Conservation (phyloP, 768 basidiomycete genomes). For the Asterophora lycoperdoides region DNA sequence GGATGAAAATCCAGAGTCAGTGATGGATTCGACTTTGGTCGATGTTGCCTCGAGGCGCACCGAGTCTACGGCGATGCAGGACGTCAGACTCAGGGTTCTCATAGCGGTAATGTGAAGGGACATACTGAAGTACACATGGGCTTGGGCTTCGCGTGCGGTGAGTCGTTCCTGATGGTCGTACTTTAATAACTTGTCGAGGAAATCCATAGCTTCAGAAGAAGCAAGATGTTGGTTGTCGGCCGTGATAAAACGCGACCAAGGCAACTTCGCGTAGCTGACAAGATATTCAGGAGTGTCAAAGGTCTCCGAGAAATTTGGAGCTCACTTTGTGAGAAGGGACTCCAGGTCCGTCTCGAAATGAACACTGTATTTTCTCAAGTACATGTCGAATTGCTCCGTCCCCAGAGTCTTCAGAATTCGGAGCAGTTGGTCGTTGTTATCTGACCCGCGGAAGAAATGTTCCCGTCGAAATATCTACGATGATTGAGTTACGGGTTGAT, state of each 20-base stretch:
- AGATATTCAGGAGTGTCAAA: not conserved
- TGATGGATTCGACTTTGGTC: constrained; percentile 42
- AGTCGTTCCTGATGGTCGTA: constrained; percentile 70
- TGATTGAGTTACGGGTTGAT: not conserved
- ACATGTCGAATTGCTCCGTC: constrained; percentile 60
- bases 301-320: not conserved
- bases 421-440: constrained; percentile 70
- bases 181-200: constrained; percentile 60
- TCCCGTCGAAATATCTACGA: constrained; percentile 66
- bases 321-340: constrained; percentile 46
- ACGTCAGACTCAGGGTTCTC: constrained; percentile 11
- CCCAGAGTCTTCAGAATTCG: constrained; percentile 67
- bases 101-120: constrained; percentile 12
- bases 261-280: constrained; percentile 52
- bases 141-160: constrained; percentile 63
- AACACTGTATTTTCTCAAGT: constrained; percentile 58
- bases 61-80: constrained; percentile 33
- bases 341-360: constrained; percentile 63
- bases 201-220: constrained; percentile 59
- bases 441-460: constrained; percentile 71
- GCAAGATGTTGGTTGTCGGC: constrained; percentile 55
- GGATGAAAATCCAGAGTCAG: constrained; percentile 47
- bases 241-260: constrained; percentile 62
- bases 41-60: constrained; percentile 45
- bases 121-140: constrained; percentile 62